phyloP scores from a whole-genome alignment of 257 asterid genomes.

The Eucommia ulmoides region DNA sequence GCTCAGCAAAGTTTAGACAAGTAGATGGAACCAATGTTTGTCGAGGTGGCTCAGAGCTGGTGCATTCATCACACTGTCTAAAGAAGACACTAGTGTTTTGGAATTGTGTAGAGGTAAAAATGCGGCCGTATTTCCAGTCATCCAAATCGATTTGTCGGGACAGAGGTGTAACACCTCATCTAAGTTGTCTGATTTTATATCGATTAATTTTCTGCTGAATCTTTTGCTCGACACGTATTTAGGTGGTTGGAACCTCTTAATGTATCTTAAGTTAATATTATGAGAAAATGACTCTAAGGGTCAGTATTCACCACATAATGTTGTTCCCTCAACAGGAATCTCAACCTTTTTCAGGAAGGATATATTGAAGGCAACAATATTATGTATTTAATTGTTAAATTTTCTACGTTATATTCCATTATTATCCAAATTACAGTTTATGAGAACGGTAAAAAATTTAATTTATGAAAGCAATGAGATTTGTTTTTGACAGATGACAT shows the following conservation, averaged over 20 bases:
- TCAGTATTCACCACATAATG: no score
- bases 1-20: constrained; percentile 10
- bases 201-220: constrained; percentile 11
- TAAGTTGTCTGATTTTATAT: constrained; percentile 13
- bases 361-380: no score
- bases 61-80: constrained; percentile 11
- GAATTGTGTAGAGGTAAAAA: constrained; percentile 18
- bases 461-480: no score
- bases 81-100: constrained; percentile 16
- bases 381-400: no score
- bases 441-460: no score
- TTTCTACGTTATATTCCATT: no score
- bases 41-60: constrained; percentile 8
- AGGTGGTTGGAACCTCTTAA: constrained; percentile 11
- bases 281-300: no score
- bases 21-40: constrained; percentile 13
- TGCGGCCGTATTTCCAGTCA: constrained; percentile 17
- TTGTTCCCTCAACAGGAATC: no score
- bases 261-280: no score
- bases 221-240: constrained; percentile 18
- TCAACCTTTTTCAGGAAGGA: no score
- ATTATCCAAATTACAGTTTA: no score
- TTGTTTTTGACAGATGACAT: no score
- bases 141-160: constrained; percentile 19
- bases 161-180: constrained; percentile 15